Percentiles rank a stretch among this genome's conserved stretches.
Conservation (phyloP, 2,329 filamentous ascomycete species). For the Purpureocillium lavendulum region DNA sequence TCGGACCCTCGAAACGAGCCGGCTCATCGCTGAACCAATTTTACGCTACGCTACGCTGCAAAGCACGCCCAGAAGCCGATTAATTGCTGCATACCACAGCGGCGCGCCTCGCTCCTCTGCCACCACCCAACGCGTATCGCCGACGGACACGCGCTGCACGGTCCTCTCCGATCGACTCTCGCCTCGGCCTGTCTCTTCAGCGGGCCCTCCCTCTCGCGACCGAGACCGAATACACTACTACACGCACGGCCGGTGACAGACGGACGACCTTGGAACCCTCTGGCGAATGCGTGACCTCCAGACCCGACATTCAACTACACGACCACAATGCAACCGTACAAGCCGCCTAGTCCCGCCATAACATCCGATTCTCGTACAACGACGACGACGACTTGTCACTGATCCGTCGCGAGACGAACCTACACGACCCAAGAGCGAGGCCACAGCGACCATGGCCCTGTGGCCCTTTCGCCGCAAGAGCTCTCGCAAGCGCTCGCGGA, state of each 20-base stretch:
- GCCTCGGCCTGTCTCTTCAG: too few relatives aligned
- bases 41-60: too few relatives aligned
- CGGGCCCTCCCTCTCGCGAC: too few relatives aligned
- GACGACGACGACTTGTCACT: slow-evolving; percentile 1
- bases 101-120: neutral
- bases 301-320: neutral
- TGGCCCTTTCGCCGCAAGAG: slow-evolving; percentile 77
- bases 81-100: slow-evolving; percentile 2
- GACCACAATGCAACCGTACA: slow-evolving; percentile 4
- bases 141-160: neutral
- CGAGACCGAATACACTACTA: too few relatives aligned
- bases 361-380: neutral
- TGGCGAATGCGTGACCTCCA: neutral
- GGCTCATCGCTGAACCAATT: too few relatives aligned
- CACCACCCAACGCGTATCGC: slow-evolving; percentile 2
- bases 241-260: too few relatives aligned
- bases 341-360: slow-evolving; percentile 1
- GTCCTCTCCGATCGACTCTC: too few relatives aligned
- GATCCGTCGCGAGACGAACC: neutral
- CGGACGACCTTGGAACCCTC: too few relatives aligned
- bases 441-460: slow-evolving; percentile 60
- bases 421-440: too few relatives aligned
- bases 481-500: slow-evolving; percentile 51
- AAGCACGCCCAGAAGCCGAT: neutral
- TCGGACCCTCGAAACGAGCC: too few relatives aligned